Percentiles rank a stretch among this genome's conserved stretches.
These are phyloP conservation scores for Kitagawia praeruptora DNA, from an alignment of 129 eudicot genomes.

Conservation along the genomic window DNA sequence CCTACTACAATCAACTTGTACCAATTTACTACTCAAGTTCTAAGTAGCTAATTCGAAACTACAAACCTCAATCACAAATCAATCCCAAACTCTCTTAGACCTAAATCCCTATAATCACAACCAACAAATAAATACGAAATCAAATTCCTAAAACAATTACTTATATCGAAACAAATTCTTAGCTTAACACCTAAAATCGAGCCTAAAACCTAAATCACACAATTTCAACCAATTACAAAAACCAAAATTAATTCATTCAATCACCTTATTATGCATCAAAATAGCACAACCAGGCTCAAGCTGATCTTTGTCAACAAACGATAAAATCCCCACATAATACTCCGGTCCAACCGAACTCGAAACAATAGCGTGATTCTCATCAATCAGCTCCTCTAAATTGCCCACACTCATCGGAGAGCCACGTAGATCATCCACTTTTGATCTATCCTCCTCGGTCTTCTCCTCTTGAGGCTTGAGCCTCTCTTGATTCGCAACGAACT, in stretches of 20 bases:
- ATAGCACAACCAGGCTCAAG: conserved; percentile 84
- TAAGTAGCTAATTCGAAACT: too few relatives aligned
- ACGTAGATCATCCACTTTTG: conserved; percentile 73
- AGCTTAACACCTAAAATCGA: neutral
- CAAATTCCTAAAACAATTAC: neutral
- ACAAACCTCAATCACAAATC: too few relatives aligned
- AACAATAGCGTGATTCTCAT: conserved; percentile 92
- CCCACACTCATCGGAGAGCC: conserved; percentile 96
- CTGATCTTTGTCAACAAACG: conserved; percentile 88
- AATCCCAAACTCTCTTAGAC: too few relatives aligned
- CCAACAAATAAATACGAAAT: too few relatives aligned
- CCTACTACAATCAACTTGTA: too few relatives aligned
- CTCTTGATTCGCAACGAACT: conserved; percentile 86
- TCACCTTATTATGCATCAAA: conserved; percentile 86
- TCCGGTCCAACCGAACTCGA: conserved; percentile 87
- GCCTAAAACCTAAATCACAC: neutral
- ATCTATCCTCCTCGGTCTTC: conserved; percentile 77
- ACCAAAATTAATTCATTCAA: neutral
- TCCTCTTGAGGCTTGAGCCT: conserved; percentile 87
- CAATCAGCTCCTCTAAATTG: conserved; percentile 81
- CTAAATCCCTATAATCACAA: too few relatives aligned
- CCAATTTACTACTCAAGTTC: too few relatives aligned
- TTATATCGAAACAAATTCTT: too few relatives aligned
- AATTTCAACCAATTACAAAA: neutral
- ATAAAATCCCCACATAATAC: conserved; percentile 78